Evolutionary conservation across 1,284 basidiomycete genomes (phyloP).

Genomic region (Ceratobasidium sp.): DNA sequence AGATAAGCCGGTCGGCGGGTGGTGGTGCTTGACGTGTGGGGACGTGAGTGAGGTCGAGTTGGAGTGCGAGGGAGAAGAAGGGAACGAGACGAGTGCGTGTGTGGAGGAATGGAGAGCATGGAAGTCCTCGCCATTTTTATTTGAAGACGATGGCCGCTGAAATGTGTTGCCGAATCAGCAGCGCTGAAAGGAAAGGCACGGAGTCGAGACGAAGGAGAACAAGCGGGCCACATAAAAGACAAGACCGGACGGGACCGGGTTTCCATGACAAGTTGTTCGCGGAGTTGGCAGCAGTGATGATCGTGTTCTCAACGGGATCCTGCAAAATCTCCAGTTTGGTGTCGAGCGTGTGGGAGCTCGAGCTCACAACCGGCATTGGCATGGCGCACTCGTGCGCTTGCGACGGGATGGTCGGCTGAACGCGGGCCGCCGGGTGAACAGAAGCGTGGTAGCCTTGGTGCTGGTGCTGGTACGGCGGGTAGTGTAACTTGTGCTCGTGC

Average conservation of each 20-base stretch:
- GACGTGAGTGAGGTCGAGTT: background rate
- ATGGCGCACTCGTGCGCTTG: constrained; percentile 32
- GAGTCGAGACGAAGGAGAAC: constrained; percentile 1
- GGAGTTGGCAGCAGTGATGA: too few relatives aligned
- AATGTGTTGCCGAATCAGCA: constrained; percentile 21
- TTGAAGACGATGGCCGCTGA: constrained; percentile 32
- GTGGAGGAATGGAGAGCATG: constrained; percentile 39
- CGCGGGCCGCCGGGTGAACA: background rate
- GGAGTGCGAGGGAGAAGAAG: too few relatives aligned
- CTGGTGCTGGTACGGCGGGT: background rate
- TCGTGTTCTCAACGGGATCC: too few relatives aligned
- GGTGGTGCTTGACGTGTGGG: background rate
- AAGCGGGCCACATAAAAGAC: constrained; percentile 17
- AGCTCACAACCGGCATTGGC: background rate
- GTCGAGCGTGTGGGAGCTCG: background rate
- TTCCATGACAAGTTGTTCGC: too few relatives aligned
- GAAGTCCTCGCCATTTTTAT: constrained; percentile 39
- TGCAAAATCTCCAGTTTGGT: background rate
- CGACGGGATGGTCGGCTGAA: constrained; percentile 29
- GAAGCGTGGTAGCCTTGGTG: background rate
- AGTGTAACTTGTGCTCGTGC: background rate
- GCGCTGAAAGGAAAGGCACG: constrained; percentile 36
- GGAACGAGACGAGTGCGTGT: constrained; percentile 26
- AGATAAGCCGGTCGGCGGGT: too few relatives aligned
- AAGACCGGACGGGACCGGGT: background rate